A percentile compares a stretch with the other conserved stretches of the same genome.
These are phyloP conservation scores for Balamuthia mandrillaris DNA, from an alignment of 208 protist genomes.

Conservation along the genomic window DNA sequence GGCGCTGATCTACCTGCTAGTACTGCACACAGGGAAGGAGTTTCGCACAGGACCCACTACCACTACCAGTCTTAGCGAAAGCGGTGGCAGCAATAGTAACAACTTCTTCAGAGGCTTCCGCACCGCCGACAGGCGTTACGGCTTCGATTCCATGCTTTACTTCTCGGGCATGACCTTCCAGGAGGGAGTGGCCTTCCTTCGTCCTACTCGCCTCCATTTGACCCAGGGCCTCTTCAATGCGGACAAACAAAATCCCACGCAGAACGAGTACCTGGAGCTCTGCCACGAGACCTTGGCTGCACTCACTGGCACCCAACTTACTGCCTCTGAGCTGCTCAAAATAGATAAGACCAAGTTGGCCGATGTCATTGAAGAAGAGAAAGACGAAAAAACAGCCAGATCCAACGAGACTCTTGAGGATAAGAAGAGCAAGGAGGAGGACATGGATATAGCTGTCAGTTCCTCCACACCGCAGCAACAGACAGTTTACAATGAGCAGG, in stretches of 20 bases:
- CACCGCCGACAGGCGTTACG: neutral
- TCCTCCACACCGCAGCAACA: no score
- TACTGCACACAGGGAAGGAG: neutral
- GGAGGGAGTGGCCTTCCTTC: neutral
- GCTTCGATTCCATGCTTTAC: neutral
- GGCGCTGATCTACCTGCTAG: neutral
- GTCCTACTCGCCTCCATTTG: neutral
- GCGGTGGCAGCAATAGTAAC: no score
- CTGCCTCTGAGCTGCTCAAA: conserved; percentile 15
- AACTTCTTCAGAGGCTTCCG: no score
- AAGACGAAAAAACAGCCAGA: no score
- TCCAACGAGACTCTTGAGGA: no score
- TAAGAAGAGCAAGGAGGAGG: no score
- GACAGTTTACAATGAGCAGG: no score
- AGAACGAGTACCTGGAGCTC: neutral
- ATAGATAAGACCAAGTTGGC: neutral
- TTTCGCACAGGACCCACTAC: no score
- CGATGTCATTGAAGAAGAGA: neutral
- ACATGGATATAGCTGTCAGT: no score
- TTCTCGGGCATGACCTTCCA: neutral
- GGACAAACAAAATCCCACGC: neutral
- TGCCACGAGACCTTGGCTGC: neutral
- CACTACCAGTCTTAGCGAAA: no score
- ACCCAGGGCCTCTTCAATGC: conserved; percentile 15
- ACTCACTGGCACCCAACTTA: neutral